Conservation (phyloP, 441 rosid species). For the Adansonia madagascariensis region DNA sequence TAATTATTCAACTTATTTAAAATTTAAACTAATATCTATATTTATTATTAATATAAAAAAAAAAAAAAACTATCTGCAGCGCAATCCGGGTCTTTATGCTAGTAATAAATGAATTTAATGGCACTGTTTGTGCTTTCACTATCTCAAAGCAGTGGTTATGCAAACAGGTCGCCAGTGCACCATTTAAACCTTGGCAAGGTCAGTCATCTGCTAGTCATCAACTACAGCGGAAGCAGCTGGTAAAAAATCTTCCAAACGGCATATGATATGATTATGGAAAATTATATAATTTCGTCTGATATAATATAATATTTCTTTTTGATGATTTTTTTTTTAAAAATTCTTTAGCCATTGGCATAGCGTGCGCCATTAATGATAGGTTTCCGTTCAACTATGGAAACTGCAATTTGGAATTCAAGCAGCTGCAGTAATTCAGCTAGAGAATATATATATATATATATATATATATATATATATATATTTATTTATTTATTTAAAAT, state of each 20-base stretch:
- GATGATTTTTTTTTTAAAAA: not conserved
- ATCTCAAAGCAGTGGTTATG: constrained; percentile 9
- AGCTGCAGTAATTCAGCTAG: not conserved
- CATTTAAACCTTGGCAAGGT: constrained; percentile 10
- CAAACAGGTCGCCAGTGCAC: constrained; percentile 10
- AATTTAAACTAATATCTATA: too few relatives aligned
- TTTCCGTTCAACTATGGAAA: constrained; percentile 22
- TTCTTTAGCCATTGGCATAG: not conserved
- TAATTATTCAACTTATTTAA: too few relatives aligned
- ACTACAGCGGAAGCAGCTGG: constrained; percentile 1
- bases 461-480: too few relatives aligned
- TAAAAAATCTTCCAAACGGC: constrained; percentile 11
- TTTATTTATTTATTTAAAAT: too few relatives aligned
- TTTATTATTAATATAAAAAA: too few relatives aligned
- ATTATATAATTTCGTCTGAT: not conserved
- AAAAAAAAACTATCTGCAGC: too few relatives aligned
- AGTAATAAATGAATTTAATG: not conserved
- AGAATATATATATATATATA: not conserved
- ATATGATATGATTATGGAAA: too few relatives aligned
- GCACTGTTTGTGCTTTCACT: constrained; percentile 1
- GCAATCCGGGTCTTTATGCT: too few relatives aligned
- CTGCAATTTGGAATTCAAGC: constrained; percentile 20
- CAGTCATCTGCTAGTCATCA: constrained; percentile 18
- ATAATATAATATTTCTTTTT: not conserved
- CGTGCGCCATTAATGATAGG: not conserved